Base-by-base conservation (phyloP, 129 eudicot species). In the Escallonia herrerae region DNA sequence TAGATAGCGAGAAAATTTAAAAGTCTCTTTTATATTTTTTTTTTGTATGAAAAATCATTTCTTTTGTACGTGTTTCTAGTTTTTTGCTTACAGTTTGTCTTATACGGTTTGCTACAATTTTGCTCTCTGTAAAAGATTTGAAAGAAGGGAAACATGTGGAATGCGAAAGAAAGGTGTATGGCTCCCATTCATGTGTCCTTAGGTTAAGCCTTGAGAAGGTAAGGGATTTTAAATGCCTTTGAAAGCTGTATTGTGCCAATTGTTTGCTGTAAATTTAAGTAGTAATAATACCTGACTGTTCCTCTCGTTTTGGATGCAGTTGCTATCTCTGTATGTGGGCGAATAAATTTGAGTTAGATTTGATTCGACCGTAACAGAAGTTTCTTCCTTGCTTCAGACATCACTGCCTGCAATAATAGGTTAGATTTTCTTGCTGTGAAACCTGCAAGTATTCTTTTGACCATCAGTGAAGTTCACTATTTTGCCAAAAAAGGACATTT, bases 281-380 rank as follows among this genome's bases (percentile, higher is more conserved):
- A 59, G 33, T 56, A 40, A 62, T 43, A 37, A 62, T 43, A 37
- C 57, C 12, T 10, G 15, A 22, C 33, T 60, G 64, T 67, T 71
- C 11, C 11, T 64, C 10, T 63, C 53, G 51, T 56, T 74, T 43
- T 72, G 69, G 68, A 43, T 74, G 73, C 70, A 79, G 72, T 70
- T 79, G 67, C 66, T 64, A 60, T 42, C 62, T 55, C 56, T 80
- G 85, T 43, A 80, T 64, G 72, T 75, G 68, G 64, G 50, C 78
- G 3, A 14, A 71, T 42, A 59, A 6, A 49, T 49, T 41, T 42
- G 76, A 40, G 72, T 70, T 77, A 66, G 74, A 63, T 67, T 74
- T 70, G 75, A 51, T 71, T 13, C 48, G 22, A 59, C 13, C 47
- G 72, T 72, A 48, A 55, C 73, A n/a, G 65, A 67, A 33, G 4